phyloP scores from a whole-genome alignment of 164 flowering plant genomes.

The Piper betle region DNA sequence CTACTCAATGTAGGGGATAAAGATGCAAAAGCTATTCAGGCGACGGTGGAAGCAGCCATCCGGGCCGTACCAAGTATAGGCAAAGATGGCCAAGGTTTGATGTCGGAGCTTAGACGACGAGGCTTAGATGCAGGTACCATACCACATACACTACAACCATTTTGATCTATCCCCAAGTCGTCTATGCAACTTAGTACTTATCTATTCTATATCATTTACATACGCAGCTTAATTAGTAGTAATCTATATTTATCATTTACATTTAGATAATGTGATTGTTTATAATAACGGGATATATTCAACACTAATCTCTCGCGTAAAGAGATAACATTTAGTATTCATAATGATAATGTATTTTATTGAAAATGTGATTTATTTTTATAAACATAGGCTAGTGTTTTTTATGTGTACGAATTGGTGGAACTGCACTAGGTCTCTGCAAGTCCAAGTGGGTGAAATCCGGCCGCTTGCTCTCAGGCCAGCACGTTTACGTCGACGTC shows the following conservation, averaged over 20 bases:
- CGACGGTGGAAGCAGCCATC: conserved; percentile 22
- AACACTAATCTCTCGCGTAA: no score
- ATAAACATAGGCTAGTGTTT: not conserved
- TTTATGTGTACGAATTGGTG: not conserved
- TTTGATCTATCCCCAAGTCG: not conserved
- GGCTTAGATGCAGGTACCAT: conserved; percentile 5
- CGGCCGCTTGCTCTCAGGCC: conserved; percentile 35
- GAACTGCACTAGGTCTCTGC: conserved; percentile 2
- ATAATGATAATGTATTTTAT: not conserved
- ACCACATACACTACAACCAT: not conserved
- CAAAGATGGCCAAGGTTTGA: conserved; percentile 15
- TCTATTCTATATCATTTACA: not conserved
- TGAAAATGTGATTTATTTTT: not conserved
- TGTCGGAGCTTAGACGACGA: conserved; percentile 2
- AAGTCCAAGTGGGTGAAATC: conserved; percentile 37
- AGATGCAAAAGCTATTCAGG: conserved; percentile 13
- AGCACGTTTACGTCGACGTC: conserved; percentile 60
- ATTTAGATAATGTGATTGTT: no score
- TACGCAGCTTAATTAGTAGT: no score
- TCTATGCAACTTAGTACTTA: not conserved
- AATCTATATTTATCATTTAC: no score
- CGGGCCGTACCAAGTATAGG: not conserved
- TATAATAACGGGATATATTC: no score
- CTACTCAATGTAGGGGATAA: conserved; percentile 12
- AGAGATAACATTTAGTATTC: not conserved